Evolutionary conservation across 495 filamentous ascomycete genomes (phyloP), one percentile per base, ranked within the genome.

Genomic region (Daldinia decipiens): DNA sequence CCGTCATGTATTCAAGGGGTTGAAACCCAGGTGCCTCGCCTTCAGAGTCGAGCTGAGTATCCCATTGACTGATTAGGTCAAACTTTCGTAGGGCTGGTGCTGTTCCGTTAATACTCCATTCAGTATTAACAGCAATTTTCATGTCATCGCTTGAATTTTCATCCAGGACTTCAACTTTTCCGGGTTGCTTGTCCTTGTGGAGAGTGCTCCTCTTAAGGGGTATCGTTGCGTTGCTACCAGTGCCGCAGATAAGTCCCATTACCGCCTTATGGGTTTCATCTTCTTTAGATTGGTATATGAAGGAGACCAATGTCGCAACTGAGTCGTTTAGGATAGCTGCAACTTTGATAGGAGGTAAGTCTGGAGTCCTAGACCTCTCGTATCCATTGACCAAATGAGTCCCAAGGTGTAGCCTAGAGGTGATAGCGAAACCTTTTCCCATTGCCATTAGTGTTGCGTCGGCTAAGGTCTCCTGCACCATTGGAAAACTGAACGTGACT

Each of bases 1-100:
- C 87, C 1, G 92, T 93, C 91, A 96, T 93, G 76, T 94, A 94
- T 78, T 96, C 93, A 60, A 95, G 89, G 1, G 93, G 93, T 73
- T 94, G 92, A 73, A 95, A 95, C 0, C 92, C 93, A 0, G 92
- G 92, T 0, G 85, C 85, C 72, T 92, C 87, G 73, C 89, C 88
- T 11, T 86, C 86, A 8, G 68, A 71, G 67, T 94, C 91, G 13
- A 96, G 82, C 61, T 83, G 78, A 2, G 77, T 66, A 71, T 96
- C 93, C 92, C 92, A 95, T 56, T 83, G 84, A 9, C 87, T 94
- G 47, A 89, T 86, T 24, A 93, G 81, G 13, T 88, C 82, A 12
- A 90, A 83, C 39, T 88, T 86, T 21, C 82, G 79, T 8, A 96
- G 80, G 2, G 92, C 90, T 15, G 85, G 83, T 9, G 87, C 85